Base-by-base conservation (phyloP, 495 filamentous ascomycete species). In the Aspergillus affinis region DNA sequence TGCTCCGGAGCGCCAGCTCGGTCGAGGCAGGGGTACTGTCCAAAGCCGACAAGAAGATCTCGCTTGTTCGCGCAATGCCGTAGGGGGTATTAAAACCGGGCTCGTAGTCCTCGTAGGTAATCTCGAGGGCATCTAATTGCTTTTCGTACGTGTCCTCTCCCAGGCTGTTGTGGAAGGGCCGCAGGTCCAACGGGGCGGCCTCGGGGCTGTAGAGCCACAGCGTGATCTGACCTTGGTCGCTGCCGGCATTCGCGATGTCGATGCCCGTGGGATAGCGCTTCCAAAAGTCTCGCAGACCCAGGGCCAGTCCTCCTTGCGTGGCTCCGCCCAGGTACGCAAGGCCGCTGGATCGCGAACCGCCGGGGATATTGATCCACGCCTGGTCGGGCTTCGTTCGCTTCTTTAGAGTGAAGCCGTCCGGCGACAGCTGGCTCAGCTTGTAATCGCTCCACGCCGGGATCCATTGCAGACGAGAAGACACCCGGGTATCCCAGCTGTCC, bases 61-160 rank as follows among this genome's bases (percentile, higher is more conserved):
- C 75, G 52, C 72, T 81, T 0, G 76, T 81, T 49, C 77, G 69
- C 9, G 69, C 79, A 23, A 82, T 78, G 5, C 80, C 81, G 50
- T 78, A 74, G 1, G 79, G 73, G 1, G 80, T 80, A 48, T 72
- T 70, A 54, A 76, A 78, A 0, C 73, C 78, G 4, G 65, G 73
- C 53, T 82, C 80, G 19, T 71, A 82, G 52, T 83, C 81, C 47
- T 83, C 81, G 56, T 83, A 83, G 0, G 81, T 83, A n/a, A 82
- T 75, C n/a, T 81, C 70, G 17, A 82, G 71, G 1, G 77, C 81
- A 29, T 81, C 77, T 0, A 80, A 54, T 52, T 83, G 79, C 36
- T 81, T 69, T 6, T 66, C 70, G 46, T 81, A 82, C 0, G 72
- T 75, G 52, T 81, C 71, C 47, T 77, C 49, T 0, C 74, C 76